phyloP scores from a whole-genome alignment of 2,329 filamentous ascomycete genomes.

The Monosporascus sp. region DNA sequence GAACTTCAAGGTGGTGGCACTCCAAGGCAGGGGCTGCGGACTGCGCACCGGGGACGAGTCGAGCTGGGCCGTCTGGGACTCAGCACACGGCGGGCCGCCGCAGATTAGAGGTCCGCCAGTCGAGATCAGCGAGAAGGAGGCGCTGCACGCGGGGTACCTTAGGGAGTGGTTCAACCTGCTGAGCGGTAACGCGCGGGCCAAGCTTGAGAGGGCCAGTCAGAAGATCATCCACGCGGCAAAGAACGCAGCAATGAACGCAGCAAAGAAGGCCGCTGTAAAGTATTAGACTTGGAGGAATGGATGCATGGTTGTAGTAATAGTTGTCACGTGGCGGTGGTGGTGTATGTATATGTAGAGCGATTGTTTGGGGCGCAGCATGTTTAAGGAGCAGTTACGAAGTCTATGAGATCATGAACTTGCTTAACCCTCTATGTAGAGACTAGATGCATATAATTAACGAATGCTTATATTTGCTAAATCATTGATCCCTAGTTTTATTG shows the following conservation, averaged over 20 bases:
- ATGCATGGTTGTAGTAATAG: too few relatives aligned
- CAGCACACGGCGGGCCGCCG: slow-evolving; percentile 32
- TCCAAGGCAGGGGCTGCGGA: slow-evolving; percentile 51
- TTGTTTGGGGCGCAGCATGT: too few relatives aligned
- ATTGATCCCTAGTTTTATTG: too few relatives aligned
- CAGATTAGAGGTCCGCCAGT: slow-evolving; percentile 57
- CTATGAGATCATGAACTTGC: too few relatives aligned
- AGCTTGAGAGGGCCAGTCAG: slow-evolving; percentile 44
- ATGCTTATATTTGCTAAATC: too few relatives aligned
- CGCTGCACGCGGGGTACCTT: slow-evolving; percentile 42
- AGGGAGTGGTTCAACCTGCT: slow-evolving; percentile 45
- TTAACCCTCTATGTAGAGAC: too few relatives aligned
- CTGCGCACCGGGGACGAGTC: slow-evolving; percentile 50
- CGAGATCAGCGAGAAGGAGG: slow-evolving; percentile 48
- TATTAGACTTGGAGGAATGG: too few relatives aligned
- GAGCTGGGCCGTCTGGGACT: slow-evolving; percentile 58
- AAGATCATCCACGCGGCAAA: slow-evolving; percentile 25
- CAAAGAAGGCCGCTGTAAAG: not conserved
- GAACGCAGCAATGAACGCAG: not conserved
- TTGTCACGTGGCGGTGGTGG: too few relatives aligned
- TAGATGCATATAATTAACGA: too few relatives aligned
- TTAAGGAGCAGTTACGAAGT: too few relatives aligned
- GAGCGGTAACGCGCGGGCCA: slow-evolving; percentile 40
- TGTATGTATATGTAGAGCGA: too few relatives aligned
- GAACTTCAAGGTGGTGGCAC: slow-evolving; percentile 47